Evolutionary conservation across 441 rosid genomes (phyloP), one percentile per base, ranked within the genome.

Genomic region (Mallotus repandus): DNA sequence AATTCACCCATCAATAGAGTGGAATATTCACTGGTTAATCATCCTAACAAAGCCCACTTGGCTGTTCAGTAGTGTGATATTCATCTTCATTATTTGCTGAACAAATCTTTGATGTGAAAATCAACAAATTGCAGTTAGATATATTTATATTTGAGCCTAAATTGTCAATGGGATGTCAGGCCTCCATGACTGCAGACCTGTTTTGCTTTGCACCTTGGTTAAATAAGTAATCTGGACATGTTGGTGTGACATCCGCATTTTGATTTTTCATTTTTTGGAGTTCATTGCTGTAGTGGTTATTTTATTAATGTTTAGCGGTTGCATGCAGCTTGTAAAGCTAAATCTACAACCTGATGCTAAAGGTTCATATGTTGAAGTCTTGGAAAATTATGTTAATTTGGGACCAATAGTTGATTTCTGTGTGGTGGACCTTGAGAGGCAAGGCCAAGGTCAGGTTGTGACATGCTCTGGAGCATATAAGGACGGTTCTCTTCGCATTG

Each of bases 371-470:
- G 96, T 93, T n/a, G 95, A 95, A 84, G 92, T 91, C 70, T 67
- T 93, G 84, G 99, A 95, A 70, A 85, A 94, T 77, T 93, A 89
- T 79, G 93, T 90, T 84, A 96, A 96, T 75, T 82, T 96, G 86
- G 99, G 99, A 72, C 99, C 99, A 70, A 96, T 96, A 72, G 94
- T 86, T 49, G 99, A 96, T 83, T 96, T 96, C 77, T 91, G 97
- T 84, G 97, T 96, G 73, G 97, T 96, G 74, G 99, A 96, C 86
- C 98, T 96, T 55, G 98, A 96, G 87, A 91, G 98, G 84, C 99
- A 96, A 83, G 99, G 99, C 76, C 99, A 96, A 84, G 97, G 99
- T 76, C 99, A 96, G 88, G 99, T 96, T 77, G 99, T 96, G 45
- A 96, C 99, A 65, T 93, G 98, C 83, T 91, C 98, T 74, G 98